A percentile compares a stretch with the other conserved stretches of the same genome.
phyloP scores from a whole-genome alignment of 208 protist genomes.

The Trypanosoma grayi region DNA sequence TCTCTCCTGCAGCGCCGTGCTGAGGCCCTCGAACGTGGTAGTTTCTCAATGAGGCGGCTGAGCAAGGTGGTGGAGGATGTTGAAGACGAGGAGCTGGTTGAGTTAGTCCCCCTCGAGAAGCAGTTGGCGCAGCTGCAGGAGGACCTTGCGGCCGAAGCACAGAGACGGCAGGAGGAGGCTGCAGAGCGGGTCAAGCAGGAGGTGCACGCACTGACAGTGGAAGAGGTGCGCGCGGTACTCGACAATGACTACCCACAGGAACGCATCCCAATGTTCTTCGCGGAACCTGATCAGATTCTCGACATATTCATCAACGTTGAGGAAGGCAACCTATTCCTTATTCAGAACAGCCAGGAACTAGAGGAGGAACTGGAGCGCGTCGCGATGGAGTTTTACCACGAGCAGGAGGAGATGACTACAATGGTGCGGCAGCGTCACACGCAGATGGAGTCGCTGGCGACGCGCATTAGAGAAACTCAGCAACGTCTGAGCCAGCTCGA shows the following conservation, averaged over 20 bases:
- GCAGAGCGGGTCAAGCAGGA: slow-evolving; percentile 41
- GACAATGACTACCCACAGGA: slow-evolving; percentile 66
- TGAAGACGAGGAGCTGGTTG: slow-evolving; percentile 26
- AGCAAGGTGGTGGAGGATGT: background rate
- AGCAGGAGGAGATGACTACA: slow-evolving; percentile 82
- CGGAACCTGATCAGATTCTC: slow-evolving; percentile 89
- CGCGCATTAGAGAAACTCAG: slow-evolving; percentile 74
- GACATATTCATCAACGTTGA: slow-evolving; percentile 95
- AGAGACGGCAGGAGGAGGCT: slow-evolving; percentile 35
- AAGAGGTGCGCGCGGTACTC: slow-evolving; percentile 52
- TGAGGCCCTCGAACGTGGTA: background rate
- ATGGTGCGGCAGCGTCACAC: slow-evolving; percentile 78
- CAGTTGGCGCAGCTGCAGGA: slow-evolving; percentile 55
- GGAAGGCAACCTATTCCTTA: slow-evolving; percentile 96
- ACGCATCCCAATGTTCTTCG: slow-evolving; percentile 92
- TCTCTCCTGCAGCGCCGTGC: background rate
- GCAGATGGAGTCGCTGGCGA: slow-evolving; percentile 83
- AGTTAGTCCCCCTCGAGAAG: slow-evolving; percentile 45
- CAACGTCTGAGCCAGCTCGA: slow-evolving; percentile 70
- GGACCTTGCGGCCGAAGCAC: slow-evolving; percentile 48
- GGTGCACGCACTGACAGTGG: slow-evolving; percentile 48
- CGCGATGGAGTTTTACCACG: slow-evolving; percentile 73
- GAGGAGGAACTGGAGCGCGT: slow-evolving; percentile 94
- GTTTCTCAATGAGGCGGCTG: background rate
- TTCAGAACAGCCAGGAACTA: slow-evolving; percentile 94